phyloP scores from a whole-genome alignment of 1,284 basidiomycete genomes.

The Apiotrichum gamsii region DNA sequence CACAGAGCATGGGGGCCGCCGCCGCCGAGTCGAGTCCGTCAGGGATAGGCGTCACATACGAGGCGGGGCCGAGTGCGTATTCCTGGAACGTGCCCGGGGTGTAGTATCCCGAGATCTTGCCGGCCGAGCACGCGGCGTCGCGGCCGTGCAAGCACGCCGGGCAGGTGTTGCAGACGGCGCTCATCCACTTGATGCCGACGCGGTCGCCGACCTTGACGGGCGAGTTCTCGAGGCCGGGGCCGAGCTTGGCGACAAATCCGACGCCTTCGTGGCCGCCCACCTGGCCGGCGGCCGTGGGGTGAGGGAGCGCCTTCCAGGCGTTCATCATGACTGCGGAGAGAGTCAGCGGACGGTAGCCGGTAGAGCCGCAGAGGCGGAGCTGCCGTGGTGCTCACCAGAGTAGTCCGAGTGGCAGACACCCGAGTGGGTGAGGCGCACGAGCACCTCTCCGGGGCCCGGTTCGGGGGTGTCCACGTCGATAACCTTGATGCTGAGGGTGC shows the following conservation, averaged over 20 bases:
- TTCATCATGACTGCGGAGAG: slow-evolving; percentile 8
- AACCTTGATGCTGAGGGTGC: slow-evolving; percentile 12
- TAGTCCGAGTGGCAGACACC: slow-evolving; percentile 16
- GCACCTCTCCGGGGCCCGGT: slow-evolving; percentile 11
- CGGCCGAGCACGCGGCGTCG: slow-evolving; percentile 6
- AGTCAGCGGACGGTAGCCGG: background rate
- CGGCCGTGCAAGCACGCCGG: slow-evolving; percentile 5
- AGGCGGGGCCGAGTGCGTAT: slow-evolving; percentile 51
- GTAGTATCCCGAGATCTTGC: slow-evolving; percentile 10
- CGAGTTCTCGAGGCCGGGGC: slow-evolving; percentile 10
- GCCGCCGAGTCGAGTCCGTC: slow-evolving; percentile 57
- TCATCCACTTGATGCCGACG: slow-evolving; percentile 58
- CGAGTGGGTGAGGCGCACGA: slow-evolving; percentile 14
- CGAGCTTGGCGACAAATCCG: slow-evolving; percentile 11
- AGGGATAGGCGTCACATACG: slow-evolving; percentile 70
- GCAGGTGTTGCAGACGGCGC: slow-evolving; percentile 8
- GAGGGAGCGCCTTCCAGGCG: slow-evolving; percentile 10
- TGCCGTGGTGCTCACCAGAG: too few species aligned
- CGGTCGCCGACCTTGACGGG: slow-evolving; percentile 14
- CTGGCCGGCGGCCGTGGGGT: slow-evolving; percentile 9
- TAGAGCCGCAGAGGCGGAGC: too few species aligned
- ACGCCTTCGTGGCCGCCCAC: slow-evolving; percentile 16
- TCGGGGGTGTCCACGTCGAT: slow-evolving; percentile 14
- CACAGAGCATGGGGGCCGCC: slow-evolving; percentile 78
- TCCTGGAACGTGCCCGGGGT: slow-evolving; percentile 78